A percentile compares a stretch with the other conserved stretches of the same genome.
phyloP scores from a whole-genome alignment of 805 yeast genomes.

The Zygosaccharomyces siamensis region DNA sequence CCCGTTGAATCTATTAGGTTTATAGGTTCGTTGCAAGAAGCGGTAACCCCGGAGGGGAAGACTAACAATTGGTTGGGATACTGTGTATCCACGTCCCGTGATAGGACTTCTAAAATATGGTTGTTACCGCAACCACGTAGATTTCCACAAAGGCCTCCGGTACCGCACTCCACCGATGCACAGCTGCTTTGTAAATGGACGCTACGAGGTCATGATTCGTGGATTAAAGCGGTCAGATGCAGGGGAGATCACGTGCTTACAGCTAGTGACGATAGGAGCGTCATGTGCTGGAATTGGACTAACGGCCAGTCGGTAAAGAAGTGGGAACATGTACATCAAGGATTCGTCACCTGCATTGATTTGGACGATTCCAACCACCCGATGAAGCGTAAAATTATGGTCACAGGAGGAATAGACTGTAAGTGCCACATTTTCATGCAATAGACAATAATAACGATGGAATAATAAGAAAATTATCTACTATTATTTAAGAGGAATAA shows the following conservation, averaged over 20 bases:
- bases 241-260: conserved; percentile 77
- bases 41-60: conserved; percentile 32
- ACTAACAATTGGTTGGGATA: conserved; percentile 54
- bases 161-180: conserved; percentile 51
- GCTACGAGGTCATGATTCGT: conserved; percentile 72
- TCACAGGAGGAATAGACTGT: conserved; percentile 27
- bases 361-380: conserved; percentile 24
- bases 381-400: conserved; percentile 20
- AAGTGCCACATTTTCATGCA: conserved; percentile 23
- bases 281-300: conserved; percentile 72
- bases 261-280: conserved; percentile 73
- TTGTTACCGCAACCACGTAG: conserved; percentile 60
- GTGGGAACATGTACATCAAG: conserved; percentile 48
- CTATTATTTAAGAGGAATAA: background rate
- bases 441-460: conserved; percentile 4
- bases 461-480: background rate
- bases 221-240: conserved; percentile 68
- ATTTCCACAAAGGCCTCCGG: conserved; percentile 50
- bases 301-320: conserved; percentile 46
- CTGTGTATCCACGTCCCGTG: conserved; percentile 76
- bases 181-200: conserved; percentile 56
- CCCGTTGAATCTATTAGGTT: conserved; percentile 72
- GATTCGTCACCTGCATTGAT: conserved; percentile 57
- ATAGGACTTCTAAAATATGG: conserved; percentile 72
- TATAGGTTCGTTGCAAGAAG: conserved; percentile 48